phyloP scores from a whole-genome alignment of 1,284 basidiomycete genomes.

The Moesziomyces parantarcticus region DNA sequence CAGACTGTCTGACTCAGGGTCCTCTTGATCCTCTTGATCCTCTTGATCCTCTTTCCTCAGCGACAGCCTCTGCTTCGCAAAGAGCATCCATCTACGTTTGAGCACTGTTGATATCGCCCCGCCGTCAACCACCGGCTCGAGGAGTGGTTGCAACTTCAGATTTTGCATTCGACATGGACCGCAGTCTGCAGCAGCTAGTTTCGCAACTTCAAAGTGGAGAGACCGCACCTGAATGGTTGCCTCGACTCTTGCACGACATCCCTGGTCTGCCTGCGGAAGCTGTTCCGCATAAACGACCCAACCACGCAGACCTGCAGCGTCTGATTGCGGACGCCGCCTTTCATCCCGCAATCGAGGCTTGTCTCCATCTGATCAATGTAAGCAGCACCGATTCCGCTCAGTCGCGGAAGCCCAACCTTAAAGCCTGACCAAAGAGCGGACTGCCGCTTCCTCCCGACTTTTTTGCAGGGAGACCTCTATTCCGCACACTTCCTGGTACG shows the following conservation, averaged over 20 bases:
- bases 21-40: too few relatives aligned
- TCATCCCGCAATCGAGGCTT: slow-evolving; percentile 29
- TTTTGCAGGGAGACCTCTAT: slow-evolving; percentile 26
- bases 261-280: slow-evolving; percentile 17
- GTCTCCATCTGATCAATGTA: slow-evolving; percentile 37
- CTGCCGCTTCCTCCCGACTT: too few relatives aligned
- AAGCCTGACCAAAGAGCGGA: neutral
- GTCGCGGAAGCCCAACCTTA: neutral
- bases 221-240: slow-evolving; percentile 12
- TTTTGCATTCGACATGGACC: slow-evolving; percentile 5
- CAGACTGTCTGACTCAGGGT: too few relatives aligned
- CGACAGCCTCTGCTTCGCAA: too few relatives aligned
- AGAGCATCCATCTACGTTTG: too few relatives aligned
- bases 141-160: neutral
- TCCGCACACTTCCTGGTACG: slow-evolving; percentile 40
- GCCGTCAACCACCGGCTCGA: neutral
- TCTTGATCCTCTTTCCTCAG: too few relatives aligned
- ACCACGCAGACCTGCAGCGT: slow-evolving; percentile 17
- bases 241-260: slow-evolving; percentile 3
- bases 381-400: slow-evolving; percentile 1
- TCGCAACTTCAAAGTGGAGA: neutral
- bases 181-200: slow-evolving; percentile 9
- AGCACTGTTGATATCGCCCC: too few relatives aligned
- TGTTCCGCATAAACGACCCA: slow-evolving; percentile 18
- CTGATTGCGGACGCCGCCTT: slow-evolving; percentile 17